Base-by-base conservation (phyloP, 1,139 yeast genomes). In the Lodderomyces pseudojiufengensis region DNA sequence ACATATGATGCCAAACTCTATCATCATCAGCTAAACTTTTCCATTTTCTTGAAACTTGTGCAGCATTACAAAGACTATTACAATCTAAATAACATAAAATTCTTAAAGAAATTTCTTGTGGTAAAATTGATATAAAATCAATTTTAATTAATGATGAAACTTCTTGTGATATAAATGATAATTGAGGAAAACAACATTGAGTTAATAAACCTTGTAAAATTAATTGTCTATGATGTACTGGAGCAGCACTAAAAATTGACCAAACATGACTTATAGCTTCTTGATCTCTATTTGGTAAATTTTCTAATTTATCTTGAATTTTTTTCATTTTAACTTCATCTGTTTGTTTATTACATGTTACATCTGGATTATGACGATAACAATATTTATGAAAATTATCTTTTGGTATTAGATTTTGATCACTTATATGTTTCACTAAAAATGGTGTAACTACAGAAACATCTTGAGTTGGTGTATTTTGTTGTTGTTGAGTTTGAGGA, bases 1-100 rank as follows among this genome's bases (percentile, higher is more conserved):
- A 92, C 92, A 92, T 84, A 49, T 92, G 88, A 57, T 92, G 95
- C 98, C 98, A 92, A 5, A 92, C 97, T 37, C 95, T 65, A 53
- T 92, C 97, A 56, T 90, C 97, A 59, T 92, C 97, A 1, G 98
- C 97, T 38, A 92, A 65, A 36, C 69, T 66, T 52, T 85, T 80
- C 98, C 98, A 92, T 39, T 76, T 76, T 36, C 78, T 73, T 29
- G 90, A 83, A 3, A 92, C 98, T 59, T 84, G 95, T 0, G 97
- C 95, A 0, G 97, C 97, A 48, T 78, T 80, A 60, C 97, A 90
- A 35, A 92, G 70, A 15, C 96, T 85, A 34, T 80, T 83, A 57
- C 97, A 90, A 57, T 92, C 98, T 47, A 92, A 66, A 56, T 85
- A 90, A 50, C 95, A 85, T 35, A 92, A 65, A 26, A 92, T 82